Base-by-base conservation (phyloP, 1,284 basidiomycete genomes). In the Papiliotrema laurentii region DNA sequence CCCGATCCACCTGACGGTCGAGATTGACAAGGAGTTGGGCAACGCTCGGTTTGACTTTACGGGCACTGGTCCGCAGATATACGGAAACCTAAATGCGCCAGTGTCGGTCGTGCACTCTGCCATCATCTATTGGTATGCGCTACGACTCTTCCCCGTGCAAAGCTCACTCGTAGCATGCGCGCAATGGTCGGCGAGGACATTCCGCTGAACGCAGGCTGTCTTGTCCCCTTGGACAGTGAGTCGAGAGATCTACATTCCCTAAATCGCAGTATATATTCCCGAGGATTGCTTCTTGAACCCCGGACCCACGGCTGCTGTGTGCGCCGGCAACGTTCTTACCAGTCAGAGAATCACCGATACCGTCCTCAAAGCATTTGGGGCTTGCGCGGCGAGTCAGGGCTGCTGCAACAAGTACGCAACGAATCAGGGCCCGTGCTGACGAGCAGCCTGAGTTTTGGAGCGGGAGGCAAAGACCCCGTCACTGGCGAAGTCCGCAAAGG, bases 341-440 rank as follows among this genome's bases (percentile, higher is more conserved):
- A 87, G 84, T 13, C 93, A 97, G 69, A 80, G 93, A 13, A 88
- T 97, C 49, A 89, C 92, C 0, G 93, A 97, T 64, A 89, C 96
- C 1, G 89, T 97, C 7, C 76, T 97, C 41, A 87, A 86, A 63
- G 92, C 92, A 0, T 97, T 97, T 77, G 80, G 86, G 50, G 93
- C 90, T 0, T 87, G 84, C 41, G 89, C 92, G 13, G 93, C 92
- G 0, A 89, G 86, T 61, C 93, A 97, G 69, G 93, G 93, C 4
- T 59, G 55, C 53, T 58, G 54, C 54, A 89, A 86, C 69, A 92
- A 90, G 64, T 75, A 96, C 31, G 94, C n/a, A n/a, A n/a, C n/a
- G n/a, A n/a, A n/a, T n/a, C n/a, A n/a, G n/a, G n/a, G n/a, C n/a
- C n/a, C n/a, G n/a, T n/a, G n/a, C n/a, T n/a, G n/a, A n/a, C n/a